Conservation (phyloP, 148 eudicot genomes). For the Cornus suecica region DNA sequence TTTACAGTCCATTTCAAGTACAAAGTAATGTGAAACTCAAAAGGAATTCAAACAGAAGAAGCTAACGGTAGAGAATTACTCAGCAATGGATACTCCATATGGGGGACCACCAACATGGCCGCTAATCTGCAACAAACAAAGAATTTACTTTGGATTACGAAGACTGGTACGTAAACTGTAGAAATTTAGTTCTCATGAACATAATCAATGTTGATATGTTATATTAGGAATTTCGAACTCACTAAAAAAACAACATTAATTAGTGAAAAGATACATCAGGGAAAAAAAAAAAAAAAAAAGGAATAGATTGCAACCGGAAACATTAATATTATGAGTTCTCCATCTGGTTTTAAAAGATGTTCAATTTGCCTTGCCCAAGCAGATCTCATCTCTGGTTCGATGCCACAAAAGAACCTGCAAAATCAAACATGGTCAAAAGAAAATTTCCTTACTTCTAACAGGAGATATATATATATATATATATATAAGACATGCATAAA, state of each 20-base stretch:
- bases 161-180: background rate
- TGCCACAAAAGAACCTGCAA: constrained; percentile 88
- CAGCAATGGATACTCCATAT: constrained; percentile 46
- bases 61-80: constrained; percentile 34
- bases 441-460: background rate
- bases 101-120: constrained; percentile 88
- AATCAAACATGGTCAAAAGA: background rate
- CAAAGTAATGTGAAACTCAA: background rate
- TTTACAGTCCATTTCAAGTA: too few species aligned
- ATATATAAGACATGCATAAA: background rate
- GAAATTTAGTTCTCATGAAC: too few species aligned
- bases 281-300: background rate
- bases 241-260: too few species aligned
- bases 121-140: constrained; percentile 44
- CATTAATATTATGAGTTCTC: constrained; percentile 82
- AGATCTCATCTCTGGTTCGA: constrained; percentile 67
- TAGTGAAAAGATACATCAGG: too few species aligned
- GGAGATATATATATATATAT: too few species aligned
- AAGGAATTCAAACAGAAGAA: background rate
- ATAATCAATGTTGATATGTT: too few species aligned
- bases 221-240: too few species aligned
- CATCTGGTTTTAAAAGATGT: constrained; percentile 70
- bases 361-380: constrained; percentile 62
- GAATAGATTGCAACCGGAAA: constrained; percentile 51
- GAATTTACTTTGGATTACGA: background rate